A percentile compares a stretch with the other conserved stretches of the same genome.
Conservation (phyloP, 352 stramenopile genomes). For the Phytophthora pisi region DNA sequence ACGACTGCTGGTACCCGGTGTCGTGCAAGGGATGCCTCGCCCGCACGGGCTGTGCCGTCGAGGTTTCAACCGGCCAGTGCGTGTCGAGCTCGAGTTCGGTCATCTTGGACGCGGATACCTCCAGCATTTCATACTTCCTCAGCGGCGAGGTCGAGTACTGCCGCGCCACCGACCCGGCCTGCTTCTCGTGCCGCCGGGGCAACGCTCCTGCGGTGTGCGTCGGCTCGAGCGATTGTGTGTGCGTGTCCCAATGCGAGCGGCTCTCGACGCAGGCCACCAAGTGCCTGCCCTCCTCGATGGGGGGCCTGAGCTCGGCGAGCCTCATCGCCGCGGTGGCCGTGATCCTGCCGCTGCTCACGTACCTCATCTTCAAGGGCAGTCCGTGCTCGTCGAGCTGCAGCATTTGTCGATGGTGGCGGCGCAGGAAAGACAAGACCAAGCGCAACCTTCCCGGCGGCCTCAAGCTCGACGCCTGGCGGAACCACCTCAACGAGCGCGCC, state of each 20-base stretch:
- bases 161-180: conserved; percentile 17
- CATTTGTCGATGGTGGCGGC: conserved; percentile 5
- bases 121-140: conserved; percentile 12
- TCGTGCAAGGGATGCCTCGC: conserved; percentile 23
- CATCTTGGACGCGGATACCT: conserved; percentile 2
- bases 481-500: conserved; percentile 22
- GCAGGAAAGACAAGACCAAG: conserved; percentile 7
- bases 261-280: conserved; percentile 23
- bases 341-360: conserved; percentile 21
- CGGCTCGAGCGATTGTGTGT: conserved; percentile 18
- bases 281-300: conserved; percentile 1
- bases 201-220: conserved; percentile 19
- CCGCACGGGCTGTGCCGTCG: conserved; percentile 19
- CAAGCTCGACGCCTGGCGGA: conserved; percentile 32
- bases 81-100: conserved; percentile 12
- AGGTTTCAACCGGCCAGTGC: conserved; percentile 22
- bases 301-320: not conserved
- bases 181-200: conserved; percentile 20
- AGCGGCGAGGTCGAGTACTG: conserved; percentile 25
- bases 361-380: conserved; percentile 25
- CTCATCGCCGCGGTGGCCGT: conserved; percentile 17
- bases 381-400: conserved; percentile 15
- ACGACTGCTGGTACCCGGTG: conserved; percentile 30
- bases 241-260: conserved; percentile 27
- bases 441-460: conserved; percentile 19